phyloP scores from a whole-genome alignment of 1,139 yeast species.

The Arxiozyma bovina region DNA sequence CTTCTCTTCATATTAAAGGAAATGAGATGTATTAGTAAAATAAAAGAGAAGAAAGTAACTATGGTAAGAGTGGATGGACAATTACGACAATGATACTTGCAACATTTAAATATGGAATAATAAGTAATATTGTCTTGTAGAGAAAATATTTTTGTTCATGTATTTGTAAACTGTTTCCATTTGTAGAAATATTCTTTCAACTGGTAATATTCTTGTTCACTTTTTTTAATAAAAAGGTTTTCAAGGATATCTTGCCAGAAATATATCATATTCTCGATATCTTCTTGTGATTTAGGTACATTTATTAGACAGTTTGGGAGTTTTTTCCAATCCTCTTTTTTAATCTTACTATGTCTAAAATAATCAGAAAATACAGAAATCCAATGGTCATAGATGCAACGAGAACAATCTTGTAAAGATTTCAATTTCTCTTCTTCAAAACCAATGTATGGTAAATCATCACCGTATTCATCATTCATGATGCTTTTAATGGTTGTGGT shows the following conservation, averaged over 20 bases:
- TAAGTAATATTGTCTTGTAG: too few relatives aligned
- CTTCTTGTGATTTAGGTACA: conserved; percentile 30
- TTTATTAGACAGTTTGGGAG: conserved; percentile 21
- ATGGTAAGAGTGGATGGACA: not conserved
- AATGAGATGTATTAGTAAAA: too few relatives aligned
- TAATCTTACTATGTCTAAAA: conserved; percentile 27
- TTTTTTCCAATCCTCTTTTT: conserved; percentile 24
- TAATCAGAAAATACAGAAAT: conserved; percentile 49
- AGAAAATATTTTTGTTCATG: too few relatives aligned
- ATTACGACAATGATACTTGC: not conserved
- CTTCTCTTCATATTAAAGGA: not conserved
- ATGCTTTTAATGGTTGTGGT: conserved; percentile 44
- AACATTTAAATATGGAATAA: too few relatives aligned
- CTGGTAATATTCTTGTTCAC: conserved; percentile 30
- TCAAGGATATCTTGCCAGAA: conserved; percentile 46
- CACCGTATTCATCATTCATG: conserved; percentile 51
- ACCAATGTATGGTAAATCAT: conserved; percentile 44
- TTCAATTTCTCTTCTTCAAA: conserved; percentile 36
- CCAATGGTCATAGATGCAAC: conserved; percentile 43
- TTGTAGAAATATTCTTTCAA: not conserved
- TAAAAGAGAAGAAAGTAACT: not conserved
- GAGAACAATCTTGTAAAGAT: conserved; percentile 38
- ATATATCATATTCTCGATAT: conserved; percentile 36
- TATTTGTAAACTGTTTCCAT: conserved; percentile 6
- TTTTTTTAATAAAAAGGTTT: conserved; percentile 39